A percentile compares a stretch with the other conserved stretches of the same genome.
Evolutionary conservation across 176 grass and related monocot species (phyloP).

Genomic region (Microstegium vimineum): DNA sequence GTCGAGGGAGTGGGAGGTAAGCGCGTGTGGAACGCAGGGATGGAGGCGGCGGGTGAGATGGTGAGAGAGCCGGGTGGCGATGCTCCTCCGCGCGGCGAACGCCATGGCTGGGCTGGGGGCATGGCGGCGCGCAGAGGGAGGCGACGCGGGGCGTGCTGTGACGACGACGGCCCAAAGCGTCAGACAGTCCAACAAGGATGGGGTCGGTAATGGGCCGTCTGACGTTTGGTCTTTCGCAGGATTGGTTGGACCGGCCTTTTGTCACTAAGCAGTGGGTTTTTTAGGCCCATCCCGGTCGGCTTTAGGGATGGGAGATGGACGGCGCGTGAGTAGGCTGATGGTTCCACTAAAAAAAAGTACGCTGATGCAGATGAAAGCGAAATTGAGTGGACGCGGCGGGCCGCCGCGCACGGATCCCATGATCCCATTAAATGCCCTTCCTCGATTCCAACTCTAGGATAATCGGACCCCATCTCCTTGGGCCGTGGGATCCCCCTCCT

Average conservation of each 20-base stretch:
- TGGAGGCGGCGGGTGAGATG: constrained; percentile 25
- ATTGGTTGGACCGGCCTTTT: not conserved
- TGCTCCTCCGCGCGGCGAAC: constrained; percentile 40
- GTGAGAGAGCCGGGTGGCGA: constrained; percentile 23
- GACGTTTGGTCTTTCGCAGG: not conserved
- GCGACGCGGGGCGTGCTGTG: not conserved
- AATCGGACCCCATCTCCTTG: constrained; percentile 25
- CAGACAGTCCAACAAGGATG: not conserved
- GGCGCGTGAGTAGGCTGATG: not conserved
- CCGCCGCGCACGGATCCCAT: constrained; percentile 48
- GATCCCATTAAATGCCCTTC: constrained; percentile 40
- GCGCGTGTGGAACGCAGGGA: not conserved
- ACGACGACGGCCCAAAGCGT: not conserved
- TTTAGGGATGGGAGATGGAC: not conserved
- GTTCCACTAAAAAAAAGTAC: no score
- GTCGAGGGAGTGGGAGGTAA: constrained; percentile 34
- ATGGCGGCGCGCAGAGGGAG: constrained; percentile 4
- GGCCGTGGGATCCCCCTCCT: constrained; percentile 34
- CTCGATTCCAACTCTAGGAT: constrained; percentile 25
- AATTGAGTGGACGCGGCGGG: constrained; percentile 45
- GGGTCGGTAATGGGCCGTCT: no score
- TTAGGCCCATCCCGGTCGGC: not conserved
- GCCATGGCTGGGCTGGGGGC: constrained; percentile 23
- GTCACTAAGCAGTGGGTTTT: not conserved
- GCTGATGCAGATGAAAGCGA: not conserved